Conservation (phyloP, 108 stramenopile genomes). For the Pseudonitzschia multiseries region DNA sequence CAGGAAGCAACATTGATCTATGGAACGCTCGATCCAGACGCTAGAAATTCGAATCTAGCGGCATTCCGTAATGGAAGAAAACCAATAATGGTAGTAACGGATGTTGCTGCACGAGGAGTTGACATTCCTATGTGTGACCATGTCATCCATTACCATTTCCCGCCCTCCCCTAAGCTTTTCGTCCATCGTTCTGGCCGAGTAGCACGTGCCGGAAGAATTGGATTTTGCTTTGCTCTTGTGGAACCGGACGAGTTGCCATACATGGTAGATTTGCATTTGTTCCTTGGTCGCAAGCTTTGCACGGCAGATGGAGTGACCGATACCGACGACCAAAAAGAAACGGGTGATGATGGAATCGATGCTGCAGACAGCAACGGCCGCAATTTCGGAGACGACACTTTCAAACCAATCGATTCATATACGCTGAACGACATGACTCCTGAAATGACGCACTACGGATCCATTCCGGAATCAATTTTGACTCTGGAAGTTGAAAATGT, state of each 20-base stretch:
- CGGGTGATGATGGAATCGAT: constrained; percentile 24
- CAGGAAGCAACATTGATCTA: constrained; percentile 80
- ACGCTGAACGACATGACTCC: constrained; percentile 90
- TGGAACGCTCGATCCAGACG: constrained; percentile 95
- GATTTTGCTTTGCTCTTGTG: constrained; percentile 89
- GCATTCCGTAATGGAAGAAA: constrained; percentile 80
- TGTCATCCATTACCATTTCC: constrained; percentile 97
- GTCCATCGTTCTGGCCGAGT: constrained; percentile 95
- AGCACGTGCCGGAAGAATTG: constrained; percentile 89
- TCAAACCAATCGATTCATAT: constrained; percentile 60
- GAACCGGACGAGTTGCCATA: constrained; percentile 97
- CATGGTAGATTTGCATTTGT: constrained; percentile 96
- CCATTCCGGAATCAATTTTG: constrained; percentile 85
- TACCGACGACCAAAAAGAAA: constrained; percentile 13
- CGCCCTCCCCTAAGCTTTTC: constrained; percentile 92
- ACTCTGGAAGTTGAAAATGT: constrained; percentile 93
- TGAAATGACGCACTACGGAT: constrained; percentile 96
- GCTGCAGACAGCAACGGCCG: neutral
- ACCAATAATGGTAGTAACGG: constrained; percentile 94
- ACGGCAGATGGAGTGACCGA: constrained; percentile 33
- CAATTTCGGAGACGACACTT: constrained; percentile 24
- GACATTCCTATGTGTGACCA: constrained; percentile 98
- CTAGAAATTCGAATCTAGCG: constrained; percentile 84
- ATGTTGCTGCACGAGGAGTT: constrained; percentile 97
- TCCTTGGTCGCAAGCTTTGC: constrained; percentile 85